phyloP scores from a whole-genome alignment of 2,329 filamentous ascomycete genomes.

The Trichoderma arundinaceum region DNA sequence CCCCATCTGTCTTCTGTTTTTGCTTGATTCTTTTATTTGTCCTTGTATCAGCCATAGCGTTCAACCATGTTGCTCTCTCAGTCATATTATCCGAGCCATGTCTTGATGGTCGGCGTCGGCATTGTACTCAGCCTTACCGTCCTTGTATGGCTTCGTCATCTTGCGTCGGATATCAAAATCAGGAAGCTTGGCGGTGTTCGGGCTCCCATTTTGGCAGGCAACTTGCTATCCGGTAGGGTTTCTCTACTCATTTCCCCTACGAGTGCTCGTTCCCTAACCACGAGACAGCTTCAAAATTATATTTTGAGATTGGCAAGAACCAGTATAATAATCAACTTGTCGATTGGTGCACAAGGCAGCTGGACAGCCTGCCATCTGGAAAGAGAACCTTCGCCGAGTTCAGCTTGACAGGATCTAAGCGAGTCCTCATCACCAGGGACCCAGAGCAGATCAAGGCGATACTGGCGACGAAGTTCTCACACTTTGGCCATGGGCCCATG shows the following conservation, averaged over 20 bases:
- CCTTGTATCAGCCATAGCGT: not conserved
- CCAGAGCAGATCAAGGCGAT: slow-evolving; percentile 63
- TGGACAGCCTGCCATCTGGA: slow-evolving; percentile 30
- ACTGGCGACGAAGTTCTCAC: slow-evolving; percentile 61
- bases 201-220: slow-evolving; percentile 43
- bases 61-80: no score
- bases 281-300: slow-evolving; percentile 33
- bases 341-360: slow-evolving; percentile 32
- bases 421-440: slow-evolving; percentile 55
- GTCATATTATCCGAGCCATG: not conserved
- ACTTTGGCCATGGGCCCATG: slow-evolving; percentile 55
- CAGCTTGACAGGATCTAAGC: slow-evolving; percentile 35
- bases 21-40: not conserved
- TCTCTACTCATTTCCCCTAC: not conserved
- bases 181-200: slow-evolving; percentile 43
- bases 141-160: slow-evolving; percentile 36
- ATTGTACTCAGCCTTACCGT: slow-evolving; percentile 27
- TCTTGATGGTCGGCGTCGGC: not conserved
- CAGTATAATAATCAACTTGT: slow-evolving; percentile 35
- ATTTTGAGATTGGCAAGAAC: slow-evolving; percentile 34
- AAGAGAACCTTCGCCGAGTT: slow-evolving; percentile 35
- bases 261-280: not conserved
- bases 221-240: slow-evolving; percentile 42
- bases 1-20: not conserved
- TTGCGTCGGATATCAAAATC: slow-evolving; percentile 40